Percentiles rank a stretch among this genome's conserved stretches.
phyloP scores from a whole-genome alignment of 2,329 filamentous ascomycete species.

The Ophiostoma sp. region DNA sequence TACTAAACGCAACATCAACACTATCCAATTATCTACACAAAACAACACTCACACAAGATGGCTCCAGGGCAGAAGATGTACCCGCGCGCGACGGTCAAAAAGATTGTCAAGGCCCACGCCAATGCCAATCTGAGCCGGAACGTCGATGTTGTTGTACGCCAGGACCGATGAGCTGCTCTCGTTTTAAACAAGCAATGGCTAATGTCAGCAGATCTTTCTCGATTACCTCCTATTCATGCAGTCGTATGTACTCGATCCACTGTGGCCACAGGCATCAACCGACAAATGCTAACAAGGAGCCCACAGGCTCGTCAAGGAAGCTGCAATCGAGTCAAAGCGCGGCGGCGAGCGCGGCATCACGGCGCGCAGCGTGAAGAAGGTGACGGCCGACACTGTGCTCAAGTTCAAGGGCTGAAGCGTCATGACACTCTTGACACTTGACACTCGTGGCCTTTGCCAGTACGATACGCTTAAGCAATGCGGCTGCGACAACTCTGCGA shows the following conservation, averaged over 20 bases:
- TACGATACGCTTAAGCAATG: neutral
- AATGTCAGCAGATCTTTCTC: constrained; percentile 61
- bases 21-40: neutral
- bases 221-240: constrained; percentile 80
- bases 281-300: neutral
- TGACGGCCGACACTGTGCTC: constrained; percentile 62
- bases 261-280: neutral
- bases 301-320: constrained; percentile 69
- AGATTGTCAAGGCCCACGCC: constrained; percentile 84
- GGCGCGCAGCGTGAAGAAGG: constrained; percentile 70
- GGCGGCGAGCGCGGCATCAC: constrained; percentile 67
- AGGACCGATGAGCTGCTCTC: neutral
- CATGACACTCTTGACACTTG: no score
- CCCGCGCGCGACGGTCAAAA: constrained; percentile 77
- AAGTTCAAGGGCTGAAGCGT: constrained; percentile 60
- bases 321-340: constrained; percentile 68
- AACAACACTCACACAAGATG: constrained; percentile 37
- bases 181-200: neutral
- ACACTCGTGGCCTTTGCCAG: neutral
- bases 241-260: constrained; percentile 38
- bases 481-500: no score
- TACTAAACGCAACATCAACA: neutral
- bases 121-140: constrained; percentile 76
- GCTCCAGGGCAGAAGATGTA: constrained; percentile 68
- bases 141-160: constrained; percentile 70